phyloP scores from a whole-genome alignment of 164 flowering plant genomes.

The Umbellularia californica region DNA sequence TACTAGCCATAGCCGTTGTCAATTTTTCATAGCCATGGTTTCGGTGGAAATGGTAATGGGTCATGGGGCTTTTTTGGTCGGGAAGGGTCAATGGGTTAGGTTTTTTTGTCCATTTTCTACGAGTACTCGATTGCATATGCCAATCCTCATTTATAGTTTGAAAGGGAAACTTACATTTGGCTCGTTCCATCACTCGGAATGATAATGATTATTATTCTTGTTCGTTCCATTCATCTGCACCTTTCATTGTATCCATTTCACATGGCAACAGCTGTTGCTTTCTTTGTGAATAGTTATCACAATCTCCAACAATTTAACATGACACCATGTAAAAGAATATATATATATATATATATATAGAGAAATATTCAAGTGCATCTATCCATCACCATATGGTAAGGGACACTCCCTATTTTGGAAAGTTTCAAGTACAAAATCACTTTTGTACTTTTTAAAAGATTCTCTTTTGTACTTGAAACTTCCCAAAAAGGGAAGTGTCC shows the following conservation, averaged over 20 bases:
- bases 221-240: background rate
- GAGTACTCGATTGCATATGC: background rate
- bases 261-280: background rate
- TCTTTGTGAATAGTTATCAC: background rate
- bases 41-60: too few species aligned
- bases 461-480: too few species aligned
- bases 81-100: background rate
- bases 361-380: too few species aligned
- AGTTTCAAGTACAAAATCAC: too few species aligned
- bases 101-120: background rate
- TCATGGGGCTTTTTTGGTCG: background rate
- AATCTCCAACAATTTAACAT: background rate
- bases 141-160: constrained; percentile 1
- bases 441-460: too few species aligned
- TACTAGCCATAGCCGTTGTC: too few species aligned
- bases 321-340: background rate
- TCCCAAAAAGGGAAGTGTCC: too few species aligned
- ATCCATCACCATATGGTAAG: too few species aligned
- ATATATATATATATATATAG: too few species aligned
- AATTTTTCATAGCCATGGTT: too few species aligned
- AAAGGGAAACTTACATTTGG: constrained; percentile 1
- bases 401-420: too few species aligned
- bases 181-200: background rate
- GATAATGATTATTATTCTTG: background rate
- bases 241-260: background rate